Evolutionary conservation across 106 monocot species (phyloP), one percentile per base, ranked within the genome.

Genomic region (Alisma plantagoaquatica): DNA sequence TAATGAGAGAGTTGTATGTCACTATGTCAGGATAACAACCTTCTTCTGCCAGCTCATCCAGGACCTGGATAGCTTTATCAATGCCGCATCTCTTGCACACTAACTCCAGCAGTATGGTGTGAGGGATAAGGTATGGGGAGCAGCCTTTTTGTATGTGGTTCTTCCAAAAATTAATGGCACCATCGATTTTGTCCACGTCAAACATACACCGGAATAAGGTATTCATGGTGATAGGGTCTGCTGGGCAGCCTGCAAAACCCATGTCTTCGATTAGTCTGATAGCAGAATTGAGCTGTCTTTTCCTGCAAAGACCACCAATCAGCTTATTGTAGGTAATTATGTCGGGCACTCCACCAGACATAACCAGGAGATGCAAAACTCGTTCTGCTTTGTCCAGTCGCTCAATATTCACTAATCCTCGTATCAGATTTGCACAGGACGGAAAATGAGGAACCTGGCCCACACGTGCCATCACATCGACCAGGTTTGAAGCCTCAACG

Each of bases 291-390:
- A 91, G 57, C 16, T 63, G 73, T 12, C 83, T 74, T 53, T 43
- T 77, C 32, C 58, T 68, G 66, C 84, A 91, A 31, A 84, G 59
- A 4, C 71, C 75, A 3, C 75, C 77, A 17, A 91, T 69, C 62
- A 91, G 62, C 57, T 77, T 91, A 49, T 91, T 91, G 66, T 64
- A 84, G 18, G 80, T 91, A 33, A 80, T 84, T 42, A 75, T 69
- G 56, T 91, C 90, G 0, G 90, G 74, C 12, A 69, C 45, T 9
- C 80, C 83, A 21, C 90, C 90, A 7, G 80, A 80, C 62, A 91
- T 57, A 42, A 83, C 60, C 74, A 80, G 62, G 31, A 80, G 44
- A 12, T 67, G 21, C 46, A 80, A 66, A 33, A 77, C 55, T 16
- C 60, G 55, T 17, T 21, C 52, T 10, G 84, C 90, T 45, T 81